Conservation (phyloP, 1,284 basidiomycete species). For the Volvariella volvacea region DNA sequence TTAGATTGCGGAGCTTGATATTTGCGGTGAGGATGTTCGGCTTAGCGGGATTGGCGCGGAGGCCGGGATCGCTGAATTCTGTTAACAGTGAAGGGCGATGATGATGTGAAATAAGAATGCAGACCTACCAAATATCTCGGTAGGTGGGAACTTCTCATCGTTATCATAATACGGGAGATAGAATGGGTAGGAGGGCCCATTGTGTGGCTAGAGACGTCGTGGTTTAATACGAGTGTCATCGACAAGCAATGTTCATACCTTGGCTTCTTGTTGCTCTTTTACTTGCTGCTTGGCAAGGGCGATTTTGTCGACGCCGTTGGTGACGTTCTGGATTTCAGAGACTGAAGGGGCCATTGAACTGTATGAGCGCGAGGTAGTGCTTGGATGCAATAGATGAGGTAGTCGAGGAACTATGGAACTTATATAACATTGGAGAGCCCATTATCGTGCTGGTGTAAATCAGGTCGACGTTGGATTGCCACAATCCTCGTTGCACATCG, state of each 20-base stretch:
- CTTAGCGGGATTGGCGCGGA: slow-evolving; percentile 42
- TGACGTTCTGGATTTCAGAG: background rate
- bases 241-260: background rate
- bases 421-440: too few species aligned
- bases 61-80: slow-evolving; percentile 33
- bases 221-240: background rate
- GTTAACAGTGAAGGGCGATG: background rate
- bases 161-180: background rate
- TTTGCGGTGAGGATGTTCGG: slow-evolving; percentile 39
- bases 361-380: background rate
- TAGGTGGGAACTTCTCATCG: background rate
- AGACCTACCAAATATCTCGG: background rate
- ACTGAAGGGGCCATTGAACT: background rate
- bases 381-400: too few species aligned
- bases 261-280: background rate
- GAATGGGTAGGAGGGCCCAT: background rate
- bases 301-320: background rate
- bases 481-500: too few species aligned
- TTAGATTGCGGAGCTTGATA: slow-evolving; percentile 34
- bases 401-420: too few species aligned
- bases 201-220: background rate
- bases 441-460: too few species aligned
- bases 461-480: too few species aligned
- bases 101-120: background rate
- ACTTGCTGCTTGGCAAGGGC: background rate